These are phyloP conservation scores for Pseudotulostoma volvatum DNA, from an alignment of 495 filamentous ascomycete species.

Conservation along the genomic window DNA sequence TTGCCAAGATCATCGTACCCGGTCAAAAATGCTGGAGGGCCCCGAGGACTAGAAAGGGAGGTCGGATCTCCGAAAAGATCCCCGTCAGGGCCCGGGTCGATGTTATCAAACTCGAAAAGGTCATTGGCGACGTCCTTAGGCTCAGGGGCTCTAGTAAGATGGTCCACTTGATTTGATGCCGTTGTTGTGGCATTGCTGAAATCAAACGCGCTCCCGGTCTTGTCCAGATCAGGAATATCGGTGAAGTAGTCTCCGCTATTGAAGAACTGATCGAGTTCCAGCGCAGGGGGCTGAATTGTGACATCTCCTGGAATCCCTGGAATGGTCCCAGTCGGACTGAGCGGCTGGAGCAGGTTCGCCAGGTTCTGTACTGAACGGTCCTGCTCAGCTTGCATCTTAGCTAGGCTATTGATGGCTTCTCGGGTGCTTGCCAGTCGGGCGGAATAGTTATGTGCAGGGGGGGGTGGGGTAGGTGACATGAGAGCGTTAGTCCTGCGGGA, in stretches of 20 bases:
- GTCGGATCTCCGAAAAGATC: conserved; percentile 25
- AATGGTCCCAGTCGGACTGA: conserved; percentile 65
- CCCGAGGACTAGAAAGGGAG: too few relatives aligned
- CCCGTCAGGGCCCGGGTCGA: conserved; percentile 11
- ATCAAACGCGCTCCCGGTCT: conserved; percentile 16
- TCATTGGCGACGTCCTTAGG: conserved; percentile 11
- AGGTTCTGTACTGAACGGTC: conserved; percentile 54
- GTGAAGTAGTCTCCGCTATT: conserved; percentile 45
- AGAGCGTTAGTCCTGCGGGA: conserved; percentile 49
- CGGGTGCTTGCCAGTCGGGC: conserved; percentile 42
- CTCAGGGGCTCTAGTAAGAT: conserved; percentile 4
- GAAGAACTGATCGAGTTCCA: conserved; percentile 57
- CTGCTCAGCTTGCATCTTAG: conserved; percentile 58
- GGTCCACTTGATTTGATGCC: conserved; percentile 4
- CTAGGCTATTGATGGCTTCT: conserved; percentile 56
- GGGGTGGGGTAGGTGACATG: conserved; percentile 41
- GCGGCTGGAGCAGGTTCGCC: conserved; percentile 50
- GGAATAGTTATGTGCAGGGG: conserved; percentile 39
- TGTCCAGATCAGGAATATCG: conserved; percentile 20
- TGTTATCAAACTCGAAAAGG: conserved; percentile 28
- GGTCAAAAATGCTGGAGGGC: background rate
- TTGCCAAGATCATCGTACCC: conserved; percentile 9
- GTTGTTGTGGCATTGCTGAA: conserved; percentile 8
- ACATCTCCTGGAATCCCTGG: conserved; percentile 46
- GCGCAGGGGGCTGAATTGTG: conserved; percentile 21